phyloP scores from a whole-genome alignment of 2,329 filamentous ascomycete species.

The Cladophialophora chaetospira region DNA sequence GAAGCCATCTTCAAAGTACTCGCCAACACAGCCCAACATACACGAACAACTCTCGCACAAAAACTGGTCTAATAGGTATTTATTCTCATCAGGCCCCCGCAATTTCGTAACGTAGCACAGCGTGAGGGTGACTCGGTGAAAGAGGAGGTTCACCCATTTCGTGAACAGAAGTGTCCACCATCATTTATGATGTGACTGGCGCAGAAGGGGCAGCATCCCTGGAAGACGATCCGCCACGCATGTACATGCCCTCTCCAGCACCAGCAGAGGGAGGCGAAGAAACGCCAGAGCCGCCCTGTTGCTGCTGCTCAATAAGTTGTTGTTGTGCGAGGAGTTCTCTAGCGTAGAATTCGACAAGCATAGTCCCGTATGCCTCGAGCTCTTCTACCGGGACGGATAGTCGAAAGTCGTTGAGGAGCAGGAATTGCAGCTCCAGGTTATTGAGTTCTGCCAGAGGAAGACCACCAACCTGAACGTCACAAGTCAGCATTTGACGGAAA shows the following conservation, averaged over 20 bases:
- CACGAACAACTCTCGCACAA: neutral
- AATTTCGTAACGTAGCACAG: constrained; percentile 3
- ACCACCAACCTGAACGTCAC: constrained; percentile 74
- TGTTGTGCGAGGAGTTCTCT: constrained; percentile 77
- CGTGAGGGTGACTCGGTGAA: neutral
- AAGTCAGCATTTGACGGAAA: constrained; percentile 25
- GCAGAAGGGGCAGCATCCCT: constrained; percentile 10
- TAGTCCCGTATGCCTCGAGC: constrained; percentile 94
- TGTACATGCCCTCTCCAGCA: constrained; percentile 29
- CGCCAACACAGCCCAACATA: neutral
- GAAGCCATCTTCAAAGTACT: neutral
- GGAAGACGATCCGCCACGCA: constrained; percentile 17
- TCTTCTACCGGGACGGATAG: constrained; percentile 92
- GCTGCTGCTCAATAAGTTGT: constrained; percentile 37
- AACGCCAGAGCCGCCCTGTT: constrained; percentile 7
- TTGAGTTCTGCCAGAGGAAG: constrained; percentile 90
- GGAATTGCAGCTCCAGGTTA: constrained; percentile 92
- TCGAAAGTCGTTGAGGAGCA: constrained; percentile 93
- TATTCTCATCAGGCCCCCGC: constrained; percentile 3
- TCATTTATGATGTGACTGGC: constrained; percentile 7
- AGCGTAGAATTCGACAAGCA: constrained; percentile 97
- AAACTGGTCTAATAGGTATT: constrained; percentile 17
- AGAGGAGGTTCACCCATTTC: neutral
- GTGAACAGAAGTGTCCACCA: too few species aligned
- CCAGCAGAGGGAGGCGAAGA: constrained; percentile 14